Conservation (phyloP, 2,329 filamentous ascomycete species). For the Lachnum nothofagi region DNA sequence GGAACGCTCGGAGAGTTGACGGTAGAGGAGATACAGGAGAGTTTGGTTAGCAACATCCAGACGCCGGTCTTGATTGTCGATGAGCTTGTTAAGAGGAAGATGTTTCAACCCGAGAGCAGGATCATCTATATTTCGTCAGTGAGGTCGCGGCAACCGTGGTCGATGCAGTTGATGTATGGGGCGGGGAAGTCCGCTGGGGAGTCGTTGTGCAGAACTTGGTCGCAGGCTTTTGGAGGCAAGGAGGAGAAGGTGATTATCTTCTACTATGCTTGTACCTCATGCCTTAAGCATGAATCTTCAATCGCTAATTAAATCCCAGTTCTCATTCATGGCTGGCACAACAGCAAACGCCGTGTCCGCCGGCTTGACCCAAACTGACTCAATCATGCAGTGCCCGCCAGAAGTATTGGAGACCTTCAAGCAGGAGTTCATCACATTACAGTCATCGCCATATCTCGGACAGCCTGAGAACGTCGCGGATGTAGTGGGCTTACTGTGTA, state of each 20-base stretch:
- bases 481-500: slow-evolving; percentile 34
- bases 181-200: slow-evolving; percentile 35
- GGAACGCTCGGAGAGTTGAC: slow-evolving; percentile 30
- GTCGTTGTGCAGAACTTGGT: slow-evolving; percentile 36
- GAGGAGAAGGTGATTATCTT: slow-evolving; percentile 26
- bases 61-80: slow-evolving; percentile 36
- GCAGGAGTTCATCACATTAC: slow-evolving; percentile 33
- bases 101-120: slow-evolving; percentile 33
- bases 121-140: slow-evolving; percentile 36
- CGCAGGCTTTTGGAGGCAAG: slow-evolving; percentile 34
- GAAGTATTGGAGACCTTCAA: slow-evolving; percentile 33
- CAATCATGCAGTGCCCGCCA: slow-evolving; percentile 32
- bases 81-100: slow-evolving; percentile 30
- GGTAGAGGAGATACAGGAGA: slow-evolving; percentile 28
- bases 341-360: slow-evolving; percentile 34
- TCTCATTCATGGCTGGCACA: slow-evolving; percentile 34
- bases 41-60: slow-evolving; percentile 35
- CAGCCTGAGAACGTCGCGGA: slow-evolving; percentile 36
- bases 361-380: slow-evolving; percentile 34
- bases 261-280: neutral
- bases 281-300: neutral
- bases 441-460: slow-evolving; percentile 33
- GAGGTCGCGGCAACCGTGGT: slow-evolving; percentile 33
- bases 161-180: slow-evolving; percentile 34
- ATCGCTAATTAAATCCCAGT: slow-evolving; percentile 17